Base-by-base conservation (phyloP, 805 yeast species). In the Pichia thaimueangensis region DNA sequence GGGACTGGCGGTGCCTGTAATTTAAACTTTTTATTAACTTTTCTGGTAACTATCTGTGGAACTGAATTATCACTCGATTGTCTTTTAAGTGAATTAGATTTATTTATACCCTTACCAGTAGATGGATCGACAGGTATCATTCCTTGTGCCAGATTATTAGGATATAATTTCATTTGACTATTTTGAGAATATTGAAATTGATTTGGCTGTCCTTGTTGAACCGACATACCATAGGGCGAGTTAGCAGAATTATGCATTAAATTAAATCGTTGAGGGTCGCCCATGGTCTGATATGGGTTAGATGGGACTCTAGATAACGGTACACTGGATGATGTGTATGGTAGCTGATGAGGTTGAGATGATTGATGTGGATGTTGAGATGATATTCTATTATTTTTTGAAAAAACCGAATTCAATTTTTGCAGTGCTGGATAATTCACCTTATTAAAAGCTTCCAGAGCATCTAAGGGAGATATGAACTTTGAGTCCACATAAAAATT, bases 371-470 rank as follows among this genome's bases (percentile, higher is more conserved):
- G 19, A 29, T 29, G 13, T 29, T 29, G 31, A 15, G 31, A 25
- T 10, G 10, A 10, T 11, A 25, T 10, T 13, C 10, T 29, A 8
- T 8, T 19, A 9, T 9, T n/a, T n/a, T 6, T 29, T 6, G 31
- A n/a, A 11, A 15, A 15, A 7, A 29, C 16, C 9, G 21, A 17
- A 16, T 24, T 44, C 9, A 44, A 16, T 24, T 31, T 35, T 42
- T 48, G 32, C 51, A 39, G 30, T 47, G 55, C 27, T 37, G 47
- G 20, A 48, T 5, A 35, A 1, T 57, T 55, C 3, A 57, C 45
- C 42, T 51, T 54, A 38, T 59, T 59, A 38, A 82, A 63, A 0
- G 84, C 76, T 20, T 70, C 73, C 32, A 76, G 47, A 0, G 88
- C 86, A 27, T 80, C 73, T 6, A 59, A 59, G 3, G 73, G 67